Percentiles rank a stretch among this genome's conserved stretches.
These are phyloP conservation scores for Penstemon eatonii DNA, from an alignment of 257 asterid genomes.

Conservation along the genomic window DNA sequence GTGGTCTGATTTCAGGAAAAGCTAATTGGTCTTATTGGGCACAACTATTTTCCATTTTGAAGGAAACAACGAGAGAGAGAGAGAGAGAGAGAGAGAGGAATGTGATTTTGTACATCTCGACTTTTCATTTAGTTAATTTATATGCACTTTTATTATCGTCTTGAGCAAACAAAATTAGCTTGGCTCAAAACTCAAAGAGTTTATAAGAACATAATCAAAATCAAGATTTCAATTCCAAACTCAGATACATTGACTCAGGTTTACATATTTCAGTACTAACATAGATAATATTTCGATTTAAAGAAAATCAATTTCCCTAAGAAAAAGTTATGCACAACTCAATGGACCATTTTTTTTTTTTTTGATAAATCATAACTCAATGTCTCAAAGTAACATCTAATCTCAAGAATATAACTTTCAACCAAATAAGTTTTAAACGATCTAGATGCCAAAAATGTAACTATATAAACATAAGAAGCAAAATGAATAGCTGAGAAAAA, in stretches of 20 bases:
- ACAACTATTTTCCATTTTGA: too few species aligned
- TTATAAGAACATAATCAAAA: conserved; percentile 14
- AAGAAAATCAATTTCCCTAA: not conserved
- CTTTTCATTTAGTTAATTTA: too few species aligned
- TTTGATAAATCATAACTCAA: not conserved
- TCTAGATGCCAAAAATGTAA: conserved; percentile 19
- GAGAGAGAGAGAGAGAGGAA: not conserved
- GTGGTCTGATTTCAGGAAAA: conserved; percentile 23
- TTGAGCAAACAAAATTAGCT: not conserved
- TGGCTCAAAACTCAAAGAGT: not conserved
- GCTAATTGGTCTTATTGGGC: not conserved
- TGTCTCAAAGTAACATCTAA: conserved; percentile 1
- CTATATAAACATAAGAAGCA: conserved; percentile 2
- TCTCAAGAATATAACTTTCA: not conserved
- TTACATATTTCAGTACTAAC: not conserved
- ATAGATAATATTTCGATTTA: not conserved
- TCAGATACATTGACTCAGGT: not conserved
- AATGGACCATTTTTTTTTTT: too few species aligned
- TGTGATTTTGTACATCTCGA: too few species aligned
- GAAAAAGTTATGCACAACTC: not conserved
- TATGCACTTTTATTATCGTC: too few species aligned
- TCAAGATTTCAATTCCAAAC: not conserved
- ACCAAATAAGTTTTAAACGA: conserved; percentile 19
- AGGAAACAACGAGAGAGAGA: too few species aligned
- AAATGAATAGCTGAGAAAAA: conserved; percentile 4